phyloP scores from a whole-genome alignment of 2,329 filamentous ascomycete species.

The Penicillium occitanis region DNA sequence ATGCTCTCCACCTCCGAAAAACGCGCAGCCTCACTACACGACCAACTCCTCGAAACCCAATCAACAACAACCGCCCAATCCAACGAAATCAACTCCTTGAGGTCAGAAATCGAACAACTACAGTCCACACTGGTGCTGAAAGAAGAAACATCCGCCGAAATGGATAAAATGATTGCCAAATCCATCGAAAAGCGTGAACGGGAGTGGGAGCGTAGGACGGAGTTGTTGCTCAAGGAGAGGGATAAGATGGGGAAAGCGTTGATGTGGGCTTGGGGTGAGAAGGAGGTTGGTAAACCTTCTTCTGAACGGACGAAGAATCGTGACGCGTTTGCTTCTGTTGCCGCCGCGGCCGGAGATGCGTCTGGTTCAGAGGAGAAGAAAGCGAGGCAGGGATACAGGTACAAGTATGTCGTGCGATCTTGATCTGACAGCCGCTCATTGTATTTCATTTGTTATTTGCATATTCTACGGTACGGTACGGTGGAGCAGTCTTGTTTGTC shows the following conservation, averaged over 20 bases:
- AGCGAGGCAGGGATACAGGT: conserved; percentile 39
- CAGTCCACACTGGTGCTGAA: conserved; percentile 40
- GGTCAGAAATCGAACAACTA: conserved; percentile 35
- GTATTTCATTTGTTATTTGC: background rate
- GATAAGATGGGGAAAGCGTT: conserved; percentile 43
- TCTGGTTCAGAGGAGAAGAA: conserved; percentile 21
- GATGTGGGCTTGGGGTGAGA: conserved; percentile 44
- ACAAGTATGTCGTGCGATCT: conserved; percentile 34
- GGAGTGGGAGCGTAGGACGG: conserved; percentile 44
- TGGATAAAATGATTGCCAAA: conserved; percentile 42
- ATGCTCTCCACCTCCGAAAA: conserved; percentile 36
- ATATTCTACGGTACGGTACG: background rate
- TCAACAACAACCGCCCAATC: conserved; percentile 26
- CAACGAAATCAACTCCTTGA: conserved; percentile 31
- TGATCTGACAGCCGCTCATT: background rate
- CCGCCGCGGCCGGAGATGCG: conserved; percentile 25
- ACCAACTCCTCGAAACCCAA: conserved; percentile 35
- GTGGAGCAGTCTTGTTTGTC: background rate
- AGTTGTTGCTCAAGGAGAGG: conserved; percentile 42
- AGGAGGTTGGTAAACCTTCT: conserved; percentile 35
- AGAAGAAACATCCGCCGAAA: conserved; percentile 40
- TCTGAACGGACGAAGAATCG: background rate
- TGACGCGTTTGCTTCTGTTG: background rate
- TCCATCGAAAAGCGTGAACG: conserved; percentile 45
- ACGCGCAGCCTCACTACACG: conserved; percentile 36